Base-by-base conservation (phyloP, 768 basidiomycete species). In the Psilocybe cyanescens region DNA sequence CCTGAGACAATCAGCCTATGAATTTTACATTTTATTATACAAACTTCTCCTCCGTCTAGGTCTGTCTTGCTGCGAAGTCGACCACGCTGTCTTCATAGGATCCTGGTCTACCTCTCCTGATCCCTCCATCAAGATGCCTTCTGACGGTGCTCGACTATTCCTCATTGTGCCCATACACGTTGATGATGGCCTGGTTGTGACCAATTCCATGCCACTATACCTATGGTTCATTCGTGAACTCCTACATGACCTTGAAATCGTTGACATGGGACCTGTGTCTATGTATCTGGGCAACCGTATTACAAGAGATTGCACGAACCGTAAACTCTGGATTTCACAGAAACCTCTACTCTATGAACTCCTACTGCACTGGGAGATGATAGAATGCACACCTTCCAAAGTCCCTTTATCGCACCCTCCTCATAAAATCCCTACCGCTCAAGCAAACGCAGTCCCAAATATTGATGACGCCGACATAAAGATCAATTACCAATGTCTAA, bases 131-230 rank as follows among this genome's bases (percentile, higher is more conserved):
- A 12, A 59, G 8, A 67, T 69, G 62, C 66, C 68, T 1, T 1
- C 52, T 0, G 52, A 70, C 46, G 64, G 67, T 2, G 16, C 29
- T 0, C 52, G 59, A 2, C 51, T 72, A 1, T 3, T 62, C 5
- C 61, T 71, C 29, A 60, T 72, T 44, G 47, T 74, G 0, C 67
- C 67, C 3, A 47, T 73, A 16, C 72, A 74, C 55, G 72, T 74
- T 8, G 70, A 74, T 44, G 69, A 74, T 53, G 61, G 71, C 8
- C 59, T 71, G n/a, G 63, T 33, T 1, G 58, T 62, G 0, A 66
- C 66, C 1, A 71, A 72, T 56, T 70, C 67, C 7, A 1, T 11
- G 0, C 45, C 63, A 0, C 65, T 70, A 2, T 71, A 66, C 14
- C 7, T 35, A 11, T 71, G 72, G 72, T 52, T 71, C 14, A 58